Percentiles rank a stretch among this genome's conserved stretches.
phyloP scores from a whole-genome alignment of 2,329 filamentous ascomycete genomes.

The Erysiphe pulchra region DNA sequence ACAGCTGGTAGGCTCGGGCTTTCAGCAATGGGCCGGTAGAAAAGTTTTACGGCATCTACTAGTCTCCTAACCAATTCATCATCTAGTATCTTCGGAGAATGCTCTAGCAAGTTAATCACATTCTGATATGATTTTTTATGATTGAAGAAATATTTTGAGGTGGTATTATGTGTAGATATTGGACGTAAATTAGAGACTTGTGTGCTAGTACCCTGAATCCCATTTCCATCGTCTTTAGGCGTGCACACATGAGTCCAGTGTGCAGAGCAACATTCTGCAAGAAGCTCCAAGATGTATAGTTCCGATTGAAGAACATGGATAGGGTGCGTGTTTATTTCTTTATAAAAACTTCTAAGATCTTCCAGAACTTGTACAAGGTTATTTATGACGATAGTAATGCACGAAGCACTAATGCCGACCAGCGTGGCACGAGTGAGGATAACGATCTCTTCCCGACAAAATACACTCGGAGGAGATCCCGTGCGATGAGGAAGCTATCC shows the following conservation, averaged over 20 bases:
- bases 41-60: slow-evolving; percentile 27
- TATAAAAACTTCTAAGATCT: slow-evolving; percentile 29
- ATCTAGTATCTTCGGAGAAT: slow-evolving; percentile 16
- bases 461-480: slow-evolving; percentile 27
- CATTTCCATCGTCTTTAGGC: slow-evolving; percentile 4
- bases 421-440: slow-evolving; percentile 34
- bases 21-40: slow-evolving; percentile 33
- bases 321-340: slow-evolving; percentile 24
- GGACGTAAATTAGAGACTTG: slow-evolving; percentile 4
- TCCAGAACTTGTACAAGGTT: slow-evolving; percentile 30
- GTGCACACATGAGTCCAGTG: slow-evolving; percentile 26
- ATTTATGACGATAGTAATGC: slow-evolving; percentile 27
- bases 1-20: slow-evolving; percentile 27
- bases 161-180: slow-evolving; percentile 1
- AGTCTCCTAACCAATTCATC: slow-evolving; percentile 26
- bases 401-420: slow-evolving; percentile 29
- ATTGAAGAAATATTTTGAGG: not conserved
- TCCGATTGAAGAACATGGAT: slow-evolving; percentile 36
- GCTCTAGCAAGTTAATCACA: slow-evolving; percentile 5
- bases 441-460: slow-evolving; percentile 34
- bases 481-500: slow-evolving; percentile 35
- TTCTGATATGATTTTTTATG: slow-evolving; percentile 9
- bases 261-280: slow-evolving; percentile 37
- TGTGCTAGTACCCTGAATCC: slow-evolving; percentile 5
- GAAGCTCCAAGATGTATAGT: slow-evolving; percentile 33